Evolutionary conservation across 106 monocot genomes (phyloP).

Genomic region (Dendrobium officinale): DNA sequence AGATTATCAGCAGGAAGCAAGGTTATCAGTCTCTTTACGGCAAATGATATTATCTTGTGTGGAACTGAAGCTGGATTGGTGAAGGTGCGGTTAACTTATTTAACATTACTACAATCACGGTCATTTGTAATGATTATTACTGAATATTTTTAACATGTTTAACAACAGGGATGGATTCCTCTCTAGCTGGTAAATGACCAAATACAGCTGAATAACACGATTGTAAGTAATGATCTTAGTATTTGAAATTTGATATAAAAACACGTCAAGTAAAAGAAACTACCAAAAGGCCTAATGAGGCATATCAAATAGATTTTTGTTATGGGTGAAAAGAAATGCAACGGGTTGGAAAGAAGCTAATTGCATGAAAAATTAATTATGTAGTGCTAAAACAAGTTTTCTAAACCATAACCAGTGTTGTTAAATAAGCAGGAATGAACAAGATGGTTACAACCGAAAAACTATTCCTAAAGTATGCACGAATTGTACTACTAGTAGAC

Average conservation of each 20-base stretch:
- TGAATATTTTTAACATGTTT: neutral
- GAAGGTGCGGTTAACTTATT: constrained; percentile 37
- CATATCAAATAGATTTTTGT: no score
- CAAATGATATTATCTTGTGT: constrained; percentile 81
- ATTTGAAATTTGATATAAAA: neutral
- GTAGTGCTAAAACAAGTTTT: no score
- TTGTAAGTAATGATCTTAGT: neutral
- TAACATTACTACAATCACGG: neutral
- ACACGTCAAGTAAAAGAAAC: neutral
- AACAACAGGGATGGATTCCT: constrained; percentile 71
- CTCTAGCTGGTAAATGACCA: constrained; percentile 19
- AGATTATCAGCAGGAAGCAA: constrained; percentile 91
- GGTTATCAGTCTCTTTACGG: constrained; percentile 71
- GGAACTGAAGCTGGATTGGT: constrained; percentile 82
- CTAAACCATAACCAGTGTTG: no score
- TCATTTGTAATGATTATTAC: neutral
- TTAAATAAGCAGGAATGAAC: no score
- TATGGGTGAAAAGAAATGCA: no score
- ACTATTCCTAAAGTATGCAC: no score
- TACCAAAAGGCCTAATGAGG: neutral
- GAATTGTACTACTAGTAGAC: no score
- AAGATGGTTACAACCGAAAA: no score
- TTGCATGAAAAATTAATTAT: no score
- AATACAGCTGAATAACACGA: neutral
- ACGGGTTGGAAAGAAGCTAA: no score